These are phyloP conservation scores for Farysia itapuensis DNA, from an alignment of 1,284 basidiomycete genomes.

Conservation along the genomic window DNA sequence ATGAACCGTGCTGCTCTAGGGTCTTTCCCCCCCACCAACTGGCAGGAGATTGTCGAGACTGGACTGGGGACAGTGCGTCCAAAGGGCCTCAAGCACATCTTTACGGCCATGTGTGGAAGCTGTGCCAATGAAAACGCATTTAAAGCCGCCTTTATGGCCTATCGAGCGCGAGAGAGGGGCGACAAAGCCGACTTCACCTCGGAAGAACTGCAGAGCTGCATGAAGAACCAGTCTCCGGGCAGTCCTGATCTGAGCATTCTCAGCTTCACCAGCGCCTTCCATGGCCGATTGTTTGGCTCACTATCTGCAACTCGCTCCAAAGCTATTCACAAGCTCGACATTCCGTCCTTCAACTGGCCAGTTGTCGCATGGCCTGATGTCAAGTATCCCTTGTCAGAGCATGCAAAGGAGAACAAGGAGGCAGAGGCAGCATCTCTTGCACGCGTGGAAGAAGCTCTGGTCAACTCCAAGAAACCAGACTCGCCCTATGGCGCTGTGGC, in stretches of 20 bases:
- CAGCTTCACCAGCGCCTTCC: conserved; percentile 63
- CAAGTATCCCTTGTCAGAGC: conserved; percentile 64
- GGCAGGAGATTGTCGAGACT: conserved; percentile 62
- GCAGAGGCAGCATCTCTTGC: conserved; percentile 60
- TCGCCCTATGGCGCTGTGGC: conserved; percentile 62
- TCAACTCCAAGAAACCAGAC: conserved; percentile 55
- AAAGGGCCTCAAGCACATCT: conserved; percentile 63
- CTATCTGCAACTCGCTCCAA: conserved; percentile 63
- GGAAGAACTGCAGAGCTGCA: conserved; percentile 61
- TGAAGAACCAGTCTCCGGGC: conserved; percentile 65
- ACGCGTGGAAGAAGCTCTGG: conserved; percentile 61
- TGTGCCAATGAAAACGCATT: conserved; percentile 63
- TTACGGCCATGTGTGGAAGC: conserved; percentile 59
- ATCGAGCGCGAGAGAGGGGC: conserved; percentile 60
- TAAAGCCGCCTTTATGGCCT: conserved; percentile 66
- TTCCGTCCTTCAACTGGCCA: conserved; percentile 67
- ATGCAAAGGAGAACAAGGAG: conserved; percentile 61
- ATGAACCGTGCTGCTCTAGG: conserved; percentile 66
- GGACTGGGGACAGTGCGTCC: conserved; percentile 64
- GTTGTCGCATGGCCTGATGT: conserved; percentile 64
- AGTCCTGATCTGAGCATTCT: conserved; percentile 64
- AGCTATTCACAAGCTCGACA: conserved; percentile 65
- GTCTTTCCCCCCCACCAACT: conserved; percentile 64
- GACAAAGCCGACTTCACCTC: conserved; percentile 30
- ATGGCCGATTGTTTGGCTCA: conserved; percentile 56